phyloP scores from a whole-genome alignment of 768 basidiomycete species.

The Lactarius hengduanensis region DNA sequence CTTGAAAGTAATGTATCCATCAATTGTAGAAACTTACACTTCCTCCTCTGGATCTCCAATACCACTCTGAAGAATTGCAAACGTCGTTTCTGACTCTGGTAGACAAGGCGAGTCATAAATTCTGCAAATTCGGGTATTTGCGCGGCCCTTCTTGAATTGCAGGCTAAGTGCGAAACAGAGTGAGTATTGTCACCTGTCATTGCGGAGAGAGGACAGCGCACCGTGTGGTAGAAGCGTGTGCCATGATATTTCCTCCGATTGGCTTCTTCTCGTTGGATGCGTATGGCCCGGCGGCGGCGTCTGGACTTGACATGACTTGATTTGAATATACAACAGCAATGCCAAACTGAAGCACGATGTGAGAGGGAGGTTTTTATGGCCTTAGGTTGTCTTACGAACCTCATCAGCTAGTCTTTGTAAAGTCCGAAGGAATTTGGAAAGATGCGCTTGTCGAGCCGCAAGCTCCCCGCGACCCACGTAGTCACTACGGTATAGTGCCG shows the following conservation, averaged over 20 bases:
- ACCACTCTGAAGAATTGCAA: constrained; percentile 88
- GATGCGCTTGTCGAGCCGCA: constrained; percentile 90
- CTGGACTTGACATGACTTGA: constrained; percentile 99
- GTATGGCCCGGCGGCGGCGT: constrained; percentile 87
- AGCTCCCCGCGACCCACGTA: constrained; percentile 95
- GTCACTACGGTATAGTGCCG: constrained; percentile 92
- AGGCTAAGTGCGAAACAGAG: constrained; percentile 46
- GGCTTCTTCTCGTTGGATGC: constrained; percentile 95
- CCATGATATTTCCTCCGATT: constrained; percentile 98
- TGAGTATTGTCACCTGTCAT: not conserved
- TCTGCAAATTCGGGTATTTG: constrained; percentile 89
- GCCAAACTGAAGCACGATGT: constrained; percentile 67
- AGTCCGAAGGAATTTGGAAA: constrained; percentile 93
- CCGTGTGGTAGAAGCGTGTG: constrained; percentile 98
- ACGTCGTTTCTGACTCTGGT: constrained; percentile 94
- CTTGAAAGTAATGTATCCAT: not conserved
- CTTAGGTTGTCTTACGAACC: constrained; percentile 45
- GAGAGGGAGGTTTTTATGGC: constrained; percentile 12
- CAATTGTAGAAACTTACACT: constrained; percentile 37
- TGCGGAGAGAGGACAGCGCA: constrained; percentile 34
- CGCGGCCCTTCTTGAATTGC: constrained; percentile 90
- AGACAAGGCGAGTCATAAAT: constrained; percentile 98
- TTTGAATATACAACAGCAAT: constrained; percentile 97
- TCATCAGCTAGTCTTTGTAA: constrained; percentile 94
- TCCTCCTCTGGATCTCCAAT: constrained; percentile 96